phyloP scores from a whole-genome alignment of 495 filamentous ascomycete genomes.

The Penicillium macrosclerotiorum region DNA sequence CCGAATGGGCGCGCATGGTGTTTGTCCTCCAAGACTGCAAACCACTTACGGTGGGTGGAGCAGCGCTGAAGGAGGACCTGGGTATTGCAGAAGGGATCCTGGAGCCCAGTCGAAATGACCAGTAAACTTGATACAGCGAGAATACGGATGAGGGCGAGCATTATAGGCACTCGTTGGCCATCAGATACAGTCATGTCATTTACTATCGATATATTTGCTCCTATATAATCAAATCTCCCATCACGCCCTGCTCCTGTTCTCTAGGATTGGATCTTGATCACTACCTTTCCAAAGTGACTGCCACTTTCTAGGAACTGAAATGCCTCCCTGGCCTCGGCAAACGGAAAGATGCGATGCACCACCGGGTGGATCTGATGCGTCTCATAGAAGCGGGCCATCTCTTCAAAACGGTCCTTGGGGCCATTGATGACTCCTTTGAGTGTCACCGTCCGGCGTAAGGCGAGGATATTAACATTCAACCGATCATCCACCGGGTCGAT shows the following conservation, averaged over 20 bases:
- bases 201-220: background rate
- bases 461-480: slow-evolving; percentile 53
- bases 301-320: slow-evolving; percentile 58
- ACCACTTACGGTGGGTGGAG: slow-evolving; percentile 40
- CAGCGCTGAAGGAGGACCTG: slow-evolving; percentile 48
- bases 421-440: slow-evolving; percentile 63
- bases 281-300: slow-evolving; percentile 75
- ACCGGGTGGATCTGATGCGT: slow-evolving; percentile 59
- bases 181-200: background rate
- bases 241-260: background rate
- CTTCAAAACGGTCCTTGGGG: slow-evolving; percentile 56
- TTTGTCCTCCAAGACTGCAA: slow-evolving; percentile 56
- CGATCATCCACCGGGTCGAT: slow-evolving; percentile 40
- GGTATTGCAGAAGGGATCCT: slow-evolving; percentile 28
- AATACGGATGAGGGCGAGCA: background rate
- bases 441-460: slow-evolving; percentile 47
- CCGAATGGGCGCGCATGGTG: slow-evolving; percentile 54
- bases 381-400: slow-evolving; percentile 61
- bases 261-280: slow-evolving; percentile 51
- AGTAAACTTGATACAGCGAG: background rate
- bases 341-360: slow-evolving; percentile 57
- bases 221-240: background rate
- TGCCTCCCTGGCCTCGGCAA: slow-evolving; percentile 53
- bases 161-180: background rate
- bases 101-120: slow-evolving; percentile 48